Evolutionary conservation across 192 early-diverging fungal genomes (phyloP).

Genomic region (Pilobolus umbonatus): DNA sequence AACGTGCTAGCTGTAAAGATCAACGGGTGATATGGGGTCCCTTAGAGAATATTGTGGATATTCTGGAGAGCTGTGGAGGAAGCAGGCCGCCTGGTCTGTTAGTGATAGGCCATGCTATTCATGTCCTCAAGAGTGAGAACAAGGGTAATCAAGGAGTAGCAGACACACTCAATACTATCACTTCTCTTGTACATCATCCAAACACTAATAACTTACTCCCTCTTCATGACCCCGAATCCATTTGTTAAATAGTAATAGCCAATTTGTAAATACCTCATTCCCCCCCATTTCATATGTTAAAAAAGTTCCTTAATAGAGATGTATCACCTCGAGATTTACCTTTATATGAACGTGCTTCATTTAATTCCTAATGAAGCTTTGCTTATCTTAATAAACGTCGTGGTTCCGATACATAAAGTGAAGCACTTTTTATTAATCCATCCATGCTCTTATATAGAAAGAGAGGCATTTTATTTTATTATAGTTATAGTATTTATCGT

Average conservation of each 20-base stretch:
- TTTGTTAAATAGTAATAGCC: slow-evolving; percentile 22
- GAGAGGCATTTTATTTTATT: too few relatives aligned
- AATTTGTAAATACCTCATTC: slow-evolving; percentile 1
- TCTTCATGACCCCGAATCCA: slow-evolving; percentile 32
- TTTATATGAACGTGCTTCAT: too few relatives aligned
- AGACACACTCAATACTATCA: background rate
- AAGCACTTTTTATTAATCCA: too few relatives aligned
- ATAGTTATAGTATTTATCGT: too few relatives aligned
- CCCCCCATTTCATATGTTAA: too few relatives aligned
- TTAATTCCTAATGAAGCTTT: too few relatives aligned
- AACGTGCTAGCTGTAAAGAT: slow-evolving; percentile 70
- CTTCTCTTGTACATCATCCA: background rate
- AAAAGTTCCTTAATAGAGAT: too few relatives aligned
- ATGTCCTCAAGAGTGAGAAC: slow-evolving; percentile 27
- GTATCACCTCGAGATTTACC: too few relatives aligned
- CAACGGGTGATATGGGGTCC: slow-evolving; percentile 72
- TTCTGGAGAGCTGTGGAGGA: slow-evolving; percentile 60
- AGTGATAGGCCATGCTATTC: slow-evolving; percentile 60
- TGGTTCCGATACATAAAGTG: too few relatives aligned
- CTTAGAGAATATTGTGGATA: slow-evolving; percentile 57
- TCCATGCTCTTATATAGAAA: too few relatives aligned
- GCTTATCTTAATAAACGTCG: too few relatives aligned
- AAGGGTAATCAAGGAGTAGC: slow-evolving; percentile 17
- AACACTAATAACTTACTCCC: background rate
- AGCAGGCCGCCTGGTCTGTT: slow-evolving; percentile 71